A percentile compares a stretch with the other conserved stretches of the same genome.
Conservation (phyloP, 1,139 yeast species). For the Blastobotrys niveus region DNA sequence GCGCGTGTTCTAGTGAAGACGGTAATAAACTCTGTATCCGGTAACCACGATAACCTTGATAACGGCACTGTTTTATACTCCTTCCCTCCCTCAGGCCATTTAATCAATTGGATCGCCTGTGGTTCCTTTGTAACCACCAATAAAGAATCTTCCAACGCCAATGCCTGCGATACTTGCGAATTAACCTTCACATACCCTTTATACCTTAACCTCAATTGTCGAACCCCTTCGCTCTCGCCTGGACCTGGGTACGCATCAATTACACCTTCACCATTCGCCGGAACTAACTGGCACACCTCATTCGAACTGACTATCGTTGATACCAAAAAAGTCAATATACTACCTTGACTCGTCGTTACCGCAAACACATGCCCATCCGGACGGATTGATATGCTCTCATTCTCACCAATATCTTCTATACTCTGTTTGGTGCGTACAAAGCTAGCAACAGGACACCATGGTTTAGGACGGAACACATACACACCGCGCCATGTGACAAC, state of each 20-base stretch:
- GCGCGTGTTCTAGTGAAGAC: conserved; percentile 23
- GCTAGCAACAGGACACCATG: conserved; percentile 34
- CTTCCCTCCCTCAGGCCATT: conserved; percentile 22
- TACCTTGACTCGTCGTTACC: conserved; percentile 31
- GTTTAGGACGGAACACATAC: conserved; percentile 26
- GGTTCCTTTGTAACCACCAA: conserved; percentile 31
- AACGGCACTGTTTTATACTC: conserved; percentile 21
- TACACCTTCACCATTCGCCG: conserved; percentile 5
- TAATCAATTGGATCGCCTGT: conserved; percentile 30
- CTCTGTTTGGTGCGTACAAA: conserved; percentile 29
- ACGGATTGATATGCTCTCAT: conserved; percentile 28
- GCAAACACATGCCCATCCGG: conserved; percentile 34
- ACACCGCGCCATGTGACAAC: conserved; percentile 22
- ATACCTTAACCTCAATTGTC: conserved; percentile 32
- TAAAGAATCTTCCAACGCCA: conserved; percentile 30
- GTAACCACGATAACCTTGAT: conserved; percentile 28
- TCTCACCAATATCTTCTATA: conserved; percentile 30
- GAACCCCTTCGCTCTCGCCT: conserved; percentile 38
- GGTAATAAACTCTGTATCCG: conserved; percentile 13
- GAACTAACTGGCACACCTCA: conserved; percentile 27
- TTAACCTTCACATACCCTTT: conserved; percentile 29
- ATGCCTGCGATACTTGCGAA: conserved; percentile 29
- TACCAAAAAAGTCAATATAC: conserved; percentile 27
- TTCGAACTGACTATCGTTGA: conserved; percentile 18
- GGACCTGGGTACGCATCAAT: conserved; percentile 33